Base-by-base conservation (phyloP, 768 basidiomycete genomes). In the Dictyophora rubrovolvata region DNA sequence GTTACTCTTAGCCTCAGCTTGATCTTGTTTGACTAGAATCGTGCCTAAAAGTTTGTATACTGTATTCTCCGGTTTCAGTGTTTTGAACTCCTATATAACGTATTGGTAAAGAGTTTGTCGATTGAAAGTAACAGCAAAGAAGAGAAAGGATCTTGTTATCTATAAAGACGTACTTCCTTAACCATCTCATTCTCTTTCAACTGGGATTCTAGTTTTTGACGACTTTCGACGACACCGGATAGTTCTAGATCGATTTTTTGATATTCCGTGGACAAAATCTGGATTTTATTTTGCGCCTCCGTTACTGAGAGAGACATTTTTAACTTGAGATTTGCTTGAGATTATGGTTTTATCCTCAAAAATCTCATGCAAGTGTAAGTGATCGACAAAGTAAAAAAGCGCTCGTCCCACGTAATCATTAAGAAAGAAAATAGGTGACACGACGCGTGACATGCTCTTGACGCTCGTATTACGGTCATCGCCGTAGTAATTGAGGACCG, bases 11-110 rank as follows among this genome's bases (percentile, higher is more conserved):
- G 93, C 95, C 64, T 96, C 95, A 6, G 72, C 72, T 66, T 86
- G 85, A 64, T 96, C 93, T 72, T 97, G 94, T 65, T 86, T 82
- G 9, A 97, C 84, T 23, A 97, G 80, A 6, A 94, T 87, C 1
- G 93, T 91, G 1, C 95, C 95, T 42, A 95, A 80, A 33, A 89
- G 81, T 74, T 97, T 98, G 77, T 85, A 98, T 7, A 98, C 81
- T 16, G 77, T 79, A 68, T 93, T 95, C 60, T 84, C 79, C 4
- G 84, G 74, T 48, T 85, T 86, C 57, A 97, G 71, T 28, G 77
- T 74, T 17, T 77, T 73, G 67, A 98, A 93, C 73, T 97, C 95
- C 93, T 97, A 68, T 22, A 21, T 52, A 58, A 58, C 28, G 28
- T 28, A 28, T 28, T 7, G 28, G 28, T 28, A 7, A 7, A 28